A percentile compares a stretch with the other conserved stretches of the same genome.
Evolutionary conservation across 306 rosid species (phyloP).

Genomic region (Mimosa bimucronata): DNA sequence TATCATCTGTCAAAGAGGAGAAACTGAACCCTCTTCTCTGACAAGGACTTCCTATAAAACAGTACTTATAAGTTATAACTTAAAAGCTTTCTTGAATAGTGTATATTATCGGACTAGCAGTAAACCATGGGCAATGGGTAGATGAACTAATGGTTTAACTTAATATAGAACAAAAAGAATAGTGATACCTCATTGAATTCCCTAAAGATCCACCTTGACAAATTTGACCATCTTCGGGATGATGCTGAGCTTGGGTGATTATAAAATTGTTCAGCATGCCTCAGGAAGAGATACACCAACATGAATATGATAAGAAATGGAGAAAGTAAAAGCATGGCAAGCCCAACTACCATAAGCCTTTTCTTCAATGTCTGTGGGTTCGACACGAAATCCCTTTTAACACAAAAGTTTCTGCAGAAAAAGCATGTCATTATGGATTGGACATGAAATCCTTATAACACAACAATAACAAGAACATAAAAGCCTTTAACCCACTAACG

Average conservation of each 20-base stretch:
- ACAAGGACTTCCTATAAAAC: neutral
- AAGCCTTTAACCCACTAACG: too few relatives aligned
- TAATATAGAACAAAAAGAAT: neutral
- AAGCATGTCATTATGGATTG: constrained; percentile 3
- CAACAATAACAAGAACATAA: too few relatives aligned
- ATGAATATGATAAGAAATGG: constrained; percentile 97
- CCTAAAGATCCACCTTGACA: constrained; percentile 94
- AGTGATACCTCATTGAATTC: constrained; percentile 85
- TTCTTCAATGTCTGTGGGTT: constrained; percentile 79
- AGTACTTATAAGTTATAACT: neutral
- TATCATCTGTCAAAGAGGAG: neutral
- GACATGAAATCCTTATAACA: neutral
- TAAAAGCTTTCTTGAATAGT: constrained; percentile 7
- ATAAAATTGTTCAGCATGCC: constrained; percentile 94
- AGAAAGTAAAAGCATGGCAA: constrained; percentile 85
- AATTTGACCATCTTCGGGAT: constrained; percentile 93
- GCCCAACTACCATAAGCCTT: constrained; percentile 90
- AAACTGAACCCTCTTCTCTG: neutral
- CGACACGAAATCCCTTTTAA: constrained; percentile 77
- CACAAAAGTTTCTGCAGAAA: constrained; percentile 77
- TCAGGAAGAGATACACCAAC: constrained; percentile 88
- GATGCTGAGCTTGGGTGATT: constrained; percentile 94
- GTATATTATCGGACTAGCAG: neutral
- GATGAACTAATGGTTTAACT: constrained; percentile 5
- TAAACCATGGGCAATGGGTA: constrained; percentile 4